Base-by-base conservation (phyloP, 306 rosid genomes). In the Ammopiptanthus mongolicus region DNA sequence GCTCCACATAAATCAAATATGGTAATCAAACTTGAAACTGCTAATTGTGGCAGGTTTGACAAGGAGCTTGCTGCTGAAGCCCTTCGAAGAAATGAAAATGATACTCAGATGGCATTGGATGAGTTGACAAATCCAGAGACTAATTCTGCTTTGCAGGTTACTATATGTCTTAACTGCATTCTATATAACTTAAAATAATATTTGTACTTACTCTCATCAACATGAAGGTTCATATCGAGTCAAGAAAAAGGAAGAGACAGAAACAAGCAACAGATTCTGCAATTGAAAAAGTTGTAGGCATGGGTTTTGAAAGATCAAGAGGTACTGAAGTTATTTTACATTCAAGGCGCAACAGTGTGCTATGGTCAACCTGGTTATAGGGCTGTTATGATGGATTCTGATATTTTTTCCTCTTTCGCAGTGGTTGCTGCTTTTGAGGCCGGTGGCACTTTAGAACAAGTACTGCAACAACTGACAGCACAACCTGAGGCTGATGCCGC, bases 1-100 rank as follows among this genome's bases (percentile, higher is more conserved):
- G 34, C 64, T 61, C 50, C 71, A 12, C 19, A 28, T 42, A 68
- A 77, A 46, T 67, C 46, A 13, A 3, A 51, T 23, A 63, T 41
- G 37, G 57, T 46, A 33, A 3, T 68, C 60, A 72, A 69, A 39
- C 65, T 52, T 72, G 37, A 39, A 53, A 29, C 66, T 42, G 23
- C 78, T 75, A 67, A 28, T 66, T 64, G 62, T 71, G 81, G 47
- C 80, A 94, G 98, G 73, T 91, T 86, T 79, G 91, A 81, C 58
- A 94, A 81, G 86, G 91, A 87, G 41, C 96, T 91, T 47, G 96
- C 93, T 10, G 96, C 98, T 29, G 98, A 94, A 84, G 93, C 98
- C 55, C 95, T 91, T 73, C 82, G 93, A 75, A 88, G 83, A 86
- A 91, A 90, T 74, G 98, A 91, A 87, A 94, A 91, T 58, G 93